These are phyloP conservation scores for Sisymbrium altissimum DNA, from an alignment of 345 rosid genomes.

Conservation along the genomic window DNA sequence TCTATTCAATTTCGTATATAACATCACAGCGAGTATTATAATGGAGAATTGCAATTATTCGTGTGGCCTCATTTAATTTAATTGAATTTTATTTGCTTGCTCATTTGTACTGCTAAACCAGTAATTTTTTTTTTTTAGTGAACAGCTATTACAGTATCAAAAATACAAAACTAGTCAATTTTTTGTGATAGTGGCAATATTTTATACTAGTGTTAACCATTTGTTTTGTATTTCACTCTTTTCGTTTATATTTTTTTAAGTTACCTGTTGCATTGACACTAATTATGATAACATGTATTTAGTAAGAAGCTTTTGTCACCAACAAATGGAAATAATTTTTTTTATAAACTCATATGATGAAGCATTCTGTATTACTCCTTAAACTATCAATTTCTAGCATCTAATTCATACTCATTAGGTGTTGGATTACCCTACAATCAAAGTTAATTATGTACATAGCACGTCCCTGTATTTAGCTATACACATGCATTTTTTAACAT, in stretches of 20 bases:
- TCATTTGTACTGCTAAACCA: background rate
- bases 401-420: conserved; percentile 37
- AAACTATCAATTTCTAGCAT: conserved; percentile 28
- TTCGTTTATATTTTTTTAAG: background rate
- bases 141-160: no score
- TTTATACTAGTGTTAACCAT: background rate
- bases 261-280: background rate
- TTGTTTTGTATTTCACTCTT: background rate
- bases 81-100: background rate
- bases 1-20: background rate
- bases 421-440: conserved; percentile 37
- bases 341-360: conserved; percentile 13
- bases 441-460: conserved; percentile 26
- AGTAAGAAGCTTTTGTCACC: conserved; percentile 29
- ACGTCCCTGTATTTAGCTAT: background rate
- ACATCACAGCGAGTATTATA: background rate
- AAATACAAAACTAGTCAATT: no score
- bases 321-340: background rate
- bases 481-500: background rate
- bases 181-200: no score
- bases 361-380: conserved; percentile 32
- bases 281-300: conserved; percentile 18
- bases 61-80: background rate
- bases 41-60: no score
- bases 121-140: no score